Percentiles rank a stretch among this genome's conserved stretches.
Conservation (phyloP, 768 basidiomycete species). For the Phlegmacium glaucopus region DNA sequence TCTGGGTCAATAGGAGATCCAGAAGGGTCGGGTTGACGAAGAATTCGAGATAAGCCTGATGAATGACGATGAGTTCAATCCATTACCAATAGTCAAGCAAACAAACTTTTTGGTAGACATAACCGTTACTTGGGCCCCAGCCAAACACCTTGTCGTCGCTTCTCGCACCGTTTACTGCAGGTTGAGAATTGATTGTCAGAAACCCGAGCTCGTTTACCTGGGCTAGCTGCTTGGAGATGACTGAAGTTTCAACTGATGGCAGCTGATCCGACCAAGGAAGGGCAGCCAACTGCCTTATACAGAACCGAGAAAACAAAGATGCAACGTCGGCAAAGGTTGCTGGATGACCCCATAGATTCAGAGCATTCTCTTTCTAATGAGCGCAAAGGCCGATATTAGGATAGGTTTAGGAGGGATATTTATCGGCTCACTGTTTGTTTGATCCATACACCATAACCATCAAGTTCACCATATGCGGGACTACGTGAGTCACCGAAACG, state of each 20-base stretch:
- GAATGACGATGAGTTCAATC: slow-evolving; percentile 1
- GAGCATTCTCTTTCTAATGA: slow-evolving; percentile 77
- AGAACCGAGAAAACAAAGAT: slow-evolving; percentile 81
- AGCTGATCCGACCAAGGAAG: slow-evolving; percentile 95
- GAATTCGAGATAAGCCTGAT: slow-evolving; percentile 92
- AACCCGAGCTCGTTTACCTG: slow-evolving; percentile 90
- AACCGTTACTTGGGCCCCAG: slow-evolving; percentile 93
- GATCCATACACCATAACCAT: slow-evolving; percentile 92
- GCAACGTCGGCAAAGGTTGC: slow-evolving; percentile 61
- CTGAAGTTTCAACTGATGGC: slow-evolving; percentile 77
- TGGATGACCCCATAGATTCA: slow-evolving; percentile 87
- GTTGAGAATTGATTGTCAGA: slow-evolving; percentile 96
- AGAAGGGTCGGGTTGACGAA: slow-evolving; percentile 81
- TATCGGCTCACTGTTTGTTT: slow-evolving; percentile 67
- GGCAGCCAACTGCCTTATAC: slow-evolving; percentile 63
- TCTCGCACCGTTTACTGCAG: slow-evolving; percentile 85
- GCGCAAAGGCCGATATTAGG: not conserved
- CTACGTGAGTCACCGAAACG: slow-evolving; percentile 96
- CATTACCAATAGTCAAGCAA: not conserved
- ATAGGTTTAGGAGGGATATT: slow-evolving; percentile 6
- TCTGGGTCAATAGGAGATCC: slow-evolving; percentile 67
- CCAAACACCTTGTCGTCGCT: slow-evolving; percentile 86
- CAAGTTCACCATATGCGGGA: slow-evolving; percentile 97
- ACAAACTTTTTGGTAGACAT: slow-evolving; percentile 89
- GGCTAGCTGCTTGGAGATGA: slow-evolving; percentile 76